Evolutionary conservation across 139 green algal genomes (phyloP).

Genomic region (Mesotaenium endlicherianum): DNA sequence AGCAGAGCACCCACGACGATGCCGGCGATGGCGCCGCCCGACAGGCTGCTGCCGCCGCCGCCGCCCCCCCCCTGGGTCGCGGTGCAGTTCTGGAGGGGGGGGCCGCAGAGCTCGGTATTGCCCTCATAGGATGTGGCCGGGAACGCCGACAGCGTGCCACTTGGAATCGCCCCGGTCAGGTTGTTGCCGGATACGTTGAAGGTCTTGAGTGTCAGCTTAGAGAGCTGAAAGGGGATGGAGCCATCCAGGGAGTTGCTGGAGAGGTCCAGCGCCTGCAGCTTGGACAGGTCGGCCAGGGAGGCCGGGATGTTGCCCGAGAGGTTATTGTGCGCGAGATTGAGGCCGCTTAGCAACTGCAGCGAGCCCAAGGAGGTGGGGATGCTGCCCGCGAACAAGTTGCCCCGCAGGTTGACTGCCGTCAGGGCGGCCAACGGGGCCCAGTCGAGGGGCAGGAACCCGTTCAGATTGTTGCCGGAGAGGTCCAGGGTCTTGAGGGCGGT

Average conservation of each 20-base stretch:
- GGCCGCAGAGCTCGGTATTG: background rate
- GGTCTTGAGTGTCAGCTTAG: background rate
- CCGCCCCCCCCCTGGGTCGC: background rate
- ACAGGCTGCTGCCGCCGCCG: background rate
- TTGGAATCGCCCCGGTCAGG: background rate
- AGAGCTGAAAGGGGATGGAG: background rate
- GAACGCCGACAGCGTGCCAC: background rate
- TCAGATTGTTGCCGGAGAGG: background rate
- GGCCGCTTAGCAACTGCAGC: background rate
- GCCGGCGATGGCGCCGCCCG: background rate
- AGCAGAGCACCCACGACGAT: background rate
- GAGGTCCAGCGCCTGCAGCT: background rate
- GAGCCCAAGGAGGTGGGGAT: background rate
- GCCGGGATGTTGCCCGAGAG: slow-evolving; percentile 21
- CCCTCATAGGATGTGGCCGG: background rate
- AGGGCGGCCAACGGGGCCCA: background rate
- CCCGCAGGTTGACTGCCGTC: background rate
- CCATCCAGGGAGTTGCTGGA: slow-evolving; percentile 1
- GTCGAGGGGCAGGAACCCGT: background rate
- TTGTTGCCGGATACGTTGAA: slow-evolving; percentile 1
- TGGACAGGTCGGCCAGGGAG: background rate
- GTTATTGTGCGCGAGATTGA: slow-evolving; percentile 3
- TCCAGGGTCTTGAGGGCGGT: background rate
- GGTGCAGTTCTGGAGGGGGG: background rate
- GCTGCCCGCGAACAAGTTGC: background rate